Evolutionary conservation across 164 flowering plant genomes (phyloP).

Genomic region (Vitis cinerea): DNA sequence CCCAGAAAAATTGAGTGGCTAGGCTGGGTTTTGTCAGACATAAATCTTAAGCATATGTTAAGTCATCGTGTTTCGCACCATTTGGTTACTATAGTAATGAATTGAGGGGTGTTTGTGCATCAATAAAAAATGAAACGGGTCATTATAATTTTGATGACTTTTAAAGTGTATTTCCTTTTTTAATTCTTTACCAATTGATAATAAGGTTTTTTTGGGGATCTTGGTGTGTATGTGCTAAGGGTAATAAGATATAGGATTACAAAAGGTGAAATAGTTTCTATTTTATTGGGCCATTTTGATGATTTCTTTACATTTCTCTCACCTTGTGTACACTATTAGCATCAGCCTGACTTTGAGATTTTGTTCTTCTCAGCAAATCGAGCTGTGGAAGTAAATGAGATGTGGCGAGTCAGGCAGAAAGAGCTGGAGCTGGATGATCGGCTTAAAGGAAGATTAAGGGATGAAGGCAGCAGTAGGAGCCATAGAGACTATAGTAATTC

Average conservation of each 20-base stretch:
- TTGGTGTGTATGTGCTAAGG: not conserved
- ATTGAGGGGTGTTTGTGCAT: not conserved
- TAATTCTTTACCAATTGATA: too few species aligned
- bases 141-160: too few species aligned
- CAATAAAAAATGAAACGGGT: too few species aligned
- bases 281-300: not conserved
- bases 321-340: not conserved
- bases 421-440: constrained; percentile 71
- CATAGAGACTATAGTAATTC: constrained; percentile 18
- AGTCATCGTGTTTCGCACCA: not conserved
- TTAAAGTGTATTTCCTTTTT: too few species aligned
- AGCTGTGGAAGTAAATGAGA: constrained; percentile 84
- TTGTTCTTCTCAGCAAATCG: constrained; percentile 59
- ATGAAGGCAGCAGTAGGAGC: constrained; percentile 25
- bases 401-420: constrained; percentile 83
- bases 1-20: too few species aligned
- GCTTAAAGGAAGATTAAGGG: constrained; percentile 36
- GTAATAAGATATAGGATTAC: too few species aligned
- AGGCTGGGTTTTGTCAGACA: not conserved
- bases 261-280: too few species aligned
- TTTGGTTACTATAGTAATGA: not conserved
- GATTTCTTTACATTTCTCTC: not conserved
- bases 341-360: constrained; percentile 1
- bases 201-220: not conserved
- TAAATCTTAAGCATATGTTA: not conserved